Evolutionary conservation across 2,329 filamentous ascomycete genomes (phyloP).

Genomic region (Coniella lustricola): DNA sequence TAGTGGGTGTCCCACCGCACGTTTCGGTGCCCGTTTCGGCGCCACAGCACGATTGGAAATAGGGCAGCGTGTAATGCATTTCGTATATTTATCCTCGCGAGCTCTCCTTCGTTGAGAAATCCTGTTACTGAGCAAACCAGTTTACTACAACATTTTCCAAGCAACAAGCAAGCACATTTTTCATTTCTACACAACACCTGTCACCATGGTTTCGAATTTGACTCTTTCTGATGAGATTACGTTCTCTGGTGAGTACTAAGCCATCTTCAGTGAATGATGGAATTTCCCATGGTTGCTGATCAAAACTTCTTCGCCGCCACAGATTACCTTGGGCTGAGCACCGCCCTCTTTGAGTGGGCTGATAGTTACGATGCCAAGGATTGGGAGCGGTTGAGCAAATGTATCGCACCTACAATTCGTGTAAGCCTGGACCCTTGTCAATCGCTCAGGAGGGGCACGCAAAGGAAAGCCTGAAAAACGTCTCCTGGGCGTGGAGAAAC

Average conservation of each 20-base stretch:
- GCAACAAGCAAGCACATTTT: too few species aligned
- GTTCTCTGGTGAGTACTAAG: constrained; percentile 15
- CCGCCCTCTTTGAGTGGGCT: constrained; percentile 19
- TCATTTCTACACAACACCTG: neutral
- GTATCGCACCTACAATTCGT: constrained; percentile 54
- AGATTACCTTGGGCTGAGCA: constrained; percentile 23
- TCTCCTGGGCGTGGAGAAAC: too few species aligned
- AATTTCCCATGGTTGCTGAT: neutral
- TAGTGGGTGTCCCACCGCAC: neutral
- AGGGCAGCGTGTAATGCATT: too few species aligned
- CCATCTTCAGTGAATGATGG: neutral
- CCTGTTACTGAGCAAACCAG: too few species aligned
- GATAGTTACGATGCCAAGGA: constrained; percentile 62
- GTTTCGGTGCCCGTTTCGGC: neutral
- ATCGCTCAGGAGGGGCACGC: neutral
- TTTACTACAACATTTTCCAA: too few species aligned
- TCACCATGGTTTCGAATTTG: constrained; percentile 11
- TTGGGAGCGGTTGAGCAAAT: constrained; percentile 52
- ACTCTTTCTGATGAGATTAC: constrained; percentile 11
- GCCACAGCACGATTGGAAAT: neutral
- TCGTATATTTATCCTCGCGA: too few species aligned
- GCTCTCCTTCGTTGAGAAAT: too few species aligned
- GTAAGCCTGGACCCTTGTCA: constrained; percentile 24
- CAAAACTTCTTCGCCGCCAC: neutral
- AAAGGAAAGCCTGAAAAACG: neutral